Evolutionary conservation across 2,329 filamentous ascomycete genomes (phyloP).

Genomic region (Epichloe aotearoae): DNA sequence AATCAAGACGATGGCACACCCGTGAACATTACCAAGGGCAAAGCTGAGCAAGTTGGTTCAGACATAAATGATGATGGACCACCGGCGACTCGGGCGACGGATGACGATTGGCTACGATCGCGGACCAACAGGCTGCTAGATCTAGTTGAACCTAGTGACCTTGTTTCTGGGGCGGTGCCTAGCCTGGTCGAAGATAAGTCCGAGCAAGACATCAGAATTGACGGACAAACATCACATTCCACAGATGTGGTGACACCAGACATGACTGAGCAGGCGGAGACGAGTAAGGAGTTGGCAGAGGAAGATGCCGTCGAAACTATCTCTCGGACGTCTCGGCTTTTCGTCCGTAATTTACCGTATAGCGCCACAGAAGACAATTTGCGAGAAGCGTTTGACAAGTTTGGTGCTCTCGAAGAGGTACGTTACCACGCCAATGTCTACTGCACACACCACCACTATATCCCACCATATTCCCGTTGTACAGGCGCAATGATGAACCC

Average conservation of each 20-base stretch:
- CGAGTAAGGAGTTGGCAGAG: conserved; percentile 17
- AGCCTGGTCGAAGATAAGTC: conserved; percentile 2
- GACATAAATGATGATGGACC: conserved; percentile 14
- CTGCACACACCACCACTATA: not conserved
- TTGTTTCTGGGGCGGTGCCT: conserved; percentile 13
- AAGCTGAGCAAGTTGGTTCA: conserved; percentile 9
- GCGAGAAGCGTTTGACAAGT: conserved; percentile 54
- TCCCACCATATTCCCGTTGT: not conserved
- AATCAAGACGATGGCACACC: not conserved
- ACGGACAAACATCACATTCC: conserved; percentile 14
- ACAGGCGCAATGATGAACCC: conserved; percentile 71
- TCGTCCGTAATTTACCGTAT: conserved; percentile 81
- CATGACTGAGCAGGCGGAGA: conserved; percentile 15
- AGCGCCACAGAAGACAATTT: conserved; percentile 66
- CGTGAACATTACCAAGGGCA: conserved; percentile 3
- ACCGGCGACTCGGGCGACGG: conserved; percentile 39
- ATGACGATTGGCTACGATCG: conserved; percentile 85
- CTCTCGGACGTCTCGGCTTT: conserved; percentile 62
- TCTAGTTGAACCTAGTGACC: conserved; percentile 62
- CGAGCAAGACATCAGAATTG: conserved; percentile 10
- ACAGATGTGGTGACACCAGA: conserved; percentile 13
- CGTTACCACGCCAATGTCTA: conserved; percentile 24
- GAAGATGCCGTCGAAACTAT: conserved; percentile 42
- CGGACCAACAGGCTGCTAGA: conserved; percentile 78
- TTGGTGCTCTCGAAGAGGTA: conserved; percentile 80